Evolutionary conservation across 1,284 basidiomycete genomes (phyloP), one percentile per base, ranked within the genome.

Genomic region (Phellopilus nigrolimitatus): DNA sequence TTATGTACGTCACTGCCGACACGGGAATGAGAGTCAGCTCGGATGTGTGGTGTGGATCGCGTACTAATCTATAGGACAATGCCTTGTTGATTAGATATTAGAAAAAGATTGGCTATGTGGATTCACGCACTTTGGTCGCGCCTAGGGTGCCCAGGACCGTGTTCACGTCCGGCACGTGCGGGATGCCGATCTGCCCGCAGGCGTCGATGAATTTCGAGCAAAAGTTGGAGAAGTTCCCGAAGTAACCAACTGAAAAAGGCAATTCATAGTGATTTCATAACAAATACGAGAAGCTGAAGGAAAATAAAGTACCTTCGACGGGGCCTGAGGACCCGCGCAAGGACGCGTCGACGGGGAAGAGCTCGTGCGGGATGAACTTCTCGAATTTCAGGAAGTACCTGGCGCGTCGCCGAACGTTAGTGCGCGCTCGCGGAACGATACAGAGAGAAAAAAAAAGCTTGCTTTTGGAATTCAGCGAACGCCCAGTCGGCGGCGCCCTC

Each of bases 401-500:
- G 15, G 36, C 19, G 25, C 38, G 10, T 13, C 6, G 33, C 49
- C 7, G 22, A 25, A 3, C 4, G 9, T 9, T 22, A 13, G 2
- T 21, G 13, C 19, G 31, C 9, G 8, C 7, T 15, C 21, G 41
- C 8, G 15, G 41, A n/a, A 45, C 13, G 22, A 31, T 8, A 10
- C 8, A 36, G 5, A 17, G 17, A 17, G 17, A n/a, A 21, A 17
- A 27, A 34, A 36, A 13, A n/a, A 13, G 54, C 67, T 42, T 59
- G 78, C 79, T 64, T 60, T 49, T 68, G 64, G 51, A 87, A 70
- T 42, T 78, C 72, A 39, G 73, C 66, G 74, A 79, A 86, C 13
- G 77, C 67, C 84, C 84, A 88, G 12, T 73, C 71, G 8, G 76
- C 53, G 8, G 68, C 66, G 17, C 68, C 75, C 51, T 82, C 78